A percentile compares a stretch with the other conserved stretches of the same genome.
Conservation (phyloP, 176 grass and related monocot species). For the Ananas comosus region DNA sequence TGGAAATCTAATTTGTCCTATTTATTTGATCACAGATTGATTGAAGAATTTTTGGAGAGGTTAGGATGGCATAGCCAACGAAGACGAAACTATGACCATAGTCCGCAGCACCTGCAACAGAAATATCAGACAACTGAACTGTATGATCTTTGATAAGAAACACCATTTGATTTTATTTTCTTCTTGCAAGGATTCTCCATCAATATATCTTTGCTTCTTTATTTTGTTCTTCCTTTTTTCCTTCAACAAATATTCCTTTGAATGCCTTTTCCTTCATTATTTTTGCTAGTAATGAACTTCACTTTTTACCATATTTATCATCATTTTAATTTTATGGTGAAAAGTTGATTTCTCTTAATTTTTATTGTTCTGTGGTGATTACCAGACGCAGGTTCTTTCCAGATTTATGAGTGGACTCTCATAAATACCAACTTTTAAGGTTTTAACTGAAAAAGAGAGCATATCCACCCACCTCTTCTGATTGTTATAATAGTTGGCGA, state of each 20-base stretch:
- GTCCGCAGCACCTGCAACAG: slow-evolving; percentile 27
- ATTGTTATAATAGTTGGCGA: no score
- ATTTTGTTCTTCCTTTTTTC: not conserved
- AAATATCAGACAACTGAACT: slow-evolving; percentile 41
- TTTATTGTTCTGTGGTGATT: slow-evolving; percentile 13
- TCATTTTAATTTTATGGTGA: not conserved
- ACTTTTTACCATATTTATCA: not conserved
- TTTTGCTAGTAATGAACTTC: not conserved
- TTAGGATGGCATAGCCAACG: slow-evolving; percentile 41
- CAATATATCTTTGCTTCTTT: not conserved
- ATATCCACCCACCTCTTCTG: not conserved
- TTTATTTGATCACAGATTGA: slow-evolving; percentile 47
- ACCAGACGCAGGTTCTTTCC: slow-evolving; percentile 50
- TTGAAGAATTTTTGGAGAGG: slow-evolving; percentile 80
- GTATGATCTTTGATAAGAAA: slow-evolving; percentile 21
- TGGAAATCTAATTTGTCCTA: slow-evolving; percentile 11
- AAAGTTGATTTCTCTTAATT: not conserved
- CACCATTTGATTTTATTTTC: not conserved
- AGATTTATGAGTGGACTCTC: slow-evolving; percentile 37
- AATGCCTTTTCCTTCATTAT: no score
- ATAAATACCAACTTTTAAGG: not conserved
- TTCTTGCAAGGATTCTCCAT: not conserved
- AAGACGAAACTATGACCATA: slow-evolving; percentile 21
- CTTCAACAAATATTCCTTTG: not conserved
- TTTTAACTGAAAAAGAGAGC: not conserved